These are phyloP conservation scores for Collybiopsis confluens DNA, from an alignment of 768 basidiomycete genomes.

Conservation along the genomic window DNA sequence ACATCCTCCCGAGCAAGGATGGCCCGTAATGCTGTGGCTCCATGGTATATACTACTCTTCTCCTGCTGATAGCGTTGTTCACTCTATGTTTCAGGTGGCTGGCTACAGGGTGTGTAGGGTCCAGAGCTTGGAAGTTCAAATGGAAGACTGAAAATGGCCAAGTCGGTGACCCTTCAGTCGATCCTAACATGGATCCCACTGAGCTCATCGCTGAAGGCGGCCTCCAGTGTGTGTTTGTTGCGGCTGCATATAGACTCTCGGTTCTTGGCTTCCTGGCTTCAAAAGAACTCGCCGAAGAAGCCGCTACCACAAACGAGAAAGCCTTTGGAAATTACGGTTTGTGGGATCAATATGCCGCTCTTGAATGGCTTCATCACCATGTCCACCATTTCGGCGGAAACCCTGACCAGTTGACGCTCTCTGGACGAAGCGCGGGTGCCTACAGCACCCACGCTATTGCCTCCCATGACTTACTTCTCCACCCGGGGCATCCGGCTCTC, in stretches of 20 bases:
- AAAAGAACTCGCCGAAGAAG: constrained; percentile 5
- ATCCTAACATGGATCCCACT: constrained; percentile 8
- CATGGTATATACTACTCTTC: constrained; percentile 1
- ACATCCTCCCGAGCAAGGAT: constrained; percentile 7
- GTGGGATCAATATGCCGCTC: constrained; percentile 9
- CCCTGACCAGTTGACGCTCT: constrained; percentile 2
- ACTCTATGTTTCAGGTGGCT: neutral
- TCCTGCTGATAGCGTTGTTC: neutral
- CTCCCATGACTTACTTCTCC: constrained; percentile 5
- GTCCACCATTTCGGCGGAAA: constrained; percentile 8
- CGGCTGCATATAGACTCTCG: constrained; percentile 7
- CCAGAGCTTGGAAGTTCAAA: too few species aligned
- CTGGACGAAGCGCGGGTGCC: constrained; percentile 8
- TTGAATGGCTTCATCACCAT: constrained; percentile 7
- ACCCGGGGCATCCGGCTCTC: neutral
- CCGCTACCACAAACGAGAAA: neutral
- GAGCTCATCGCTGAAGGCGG: constrained; percentile 6
- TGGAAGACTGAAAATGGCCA: too few species aligned
- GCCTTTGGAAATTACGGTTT: constrained; percentile 8
- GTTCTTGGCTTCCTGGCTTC: constrained; percentile 9
- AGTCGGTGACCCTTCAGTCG: constrained; percentile 8
- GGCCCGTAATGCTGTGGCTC: constrained; percentile 10
- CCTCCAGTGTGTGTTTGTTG: constrained; percentile 8
- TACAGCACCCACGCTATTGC: constrained; percentile 9
- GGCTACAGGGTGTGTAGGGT: too few species aligned